Evolutionary conservation across 768 basidiomycete genomes (phyloP).

Genomic region (Mycena olivaceomarginata): DNA sequence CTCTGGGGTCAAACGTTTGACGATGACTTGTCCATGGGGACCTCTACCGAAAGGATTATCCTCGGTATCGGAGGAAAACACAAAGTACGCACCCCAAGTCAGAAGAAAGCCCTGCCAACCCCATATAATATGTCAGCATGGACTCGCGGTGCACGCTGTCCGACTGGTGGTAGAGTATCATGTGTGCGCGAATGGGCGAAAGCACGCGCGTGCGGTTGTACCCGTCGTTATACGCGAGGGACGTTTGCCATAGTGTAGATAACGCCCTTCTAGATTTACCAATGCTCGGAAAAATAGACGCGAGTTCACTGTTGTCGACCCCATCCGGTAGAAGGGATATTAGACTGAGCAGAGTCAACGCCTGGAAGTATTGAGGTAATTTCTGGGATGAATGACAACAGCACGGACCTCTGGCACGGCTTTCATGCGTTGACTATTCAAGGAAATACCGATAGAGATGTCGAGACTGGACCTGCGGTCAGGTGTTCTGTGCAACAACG

Average conservation of each 20-base stretch:
- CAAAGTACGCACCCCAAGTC: constrained; percentile 37
- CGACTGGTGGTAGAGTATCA: constrained; percentile 42
- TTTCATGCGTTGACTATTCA: constrained; percentile 45
- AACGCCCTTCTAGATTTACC: constrained; percentile 32
- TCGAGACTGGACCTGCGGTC: constrained; percentile 43
- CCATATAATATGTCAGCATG: constrained; percentile 45
- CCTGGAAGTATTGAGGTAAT: constrained; percentile 25
- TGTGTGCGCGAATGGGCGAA: constrained; percentile 46
- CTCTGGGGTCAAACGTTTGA: constrained; percentile 41
- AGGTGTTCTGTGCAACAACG: constrained; percentile 39
- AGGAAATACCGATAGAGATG: constrained; percentile 46
- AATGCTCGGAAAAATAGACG: constrained; percentile 34
- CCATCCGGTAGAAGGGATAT: constrained; percentile 48
- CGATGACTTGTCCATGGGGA: constrained; percentile 42
- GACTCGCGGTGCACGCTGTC: constrained; percentile 33
- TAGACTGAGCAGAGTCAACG: constrained; percentile 39
- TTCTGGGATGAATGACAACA: neutral
- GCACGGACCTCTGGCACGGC: constrained; percentile 40
- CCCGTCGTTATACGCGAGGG: constrained; percentile 43
- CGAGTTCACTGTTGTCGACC: constrained; percentile 38
- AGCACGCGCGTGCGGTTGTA: constrained; percentile 44
- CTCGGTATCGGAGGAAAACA: neutral
- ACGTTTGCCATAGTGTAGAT: constrained; percentile 41
- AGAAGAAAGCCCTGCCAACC: constrained; percentile 38
- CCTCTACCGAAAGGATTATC: constrained; percentile 30